phyloP scores from a whole-genome alignment of 176 grass and related monocot genomes.

The Oryza longistaminata region DNA sequence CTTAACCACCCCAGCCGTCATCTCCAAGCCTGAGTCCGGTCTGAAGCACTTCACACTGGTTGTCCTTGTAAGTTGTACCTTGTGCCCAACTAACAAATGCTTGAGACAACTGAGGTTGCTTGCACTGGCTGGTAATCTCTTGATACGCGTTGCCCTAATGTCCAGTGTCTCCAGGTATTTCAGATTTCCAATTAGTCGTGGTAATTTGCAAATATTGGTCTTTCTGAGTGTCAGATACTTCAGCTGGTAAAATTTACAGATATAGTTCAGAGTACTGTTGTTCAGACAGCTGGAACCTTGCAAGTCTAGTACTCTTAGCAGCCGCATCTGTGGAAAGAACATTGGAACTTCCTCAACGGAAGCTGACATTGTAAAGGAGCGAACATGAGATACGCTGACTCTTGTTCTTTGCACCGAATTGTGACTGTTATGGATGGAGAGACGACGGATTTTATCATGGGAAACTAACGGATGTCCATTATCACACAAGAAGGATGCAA shows the following conservation, averaged over 20 bases:
- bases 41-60: neutral
- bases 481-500: conserved; percentile 19
- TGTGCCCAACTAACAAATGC: neutral
- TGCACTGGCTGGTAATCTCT: neutral
- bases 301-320: neutral
- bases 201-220: neutral
- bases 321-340: neutral
- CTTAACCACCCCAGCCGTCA: neutral
- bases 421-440: neutral
- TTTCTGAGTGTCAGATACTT: neutral
- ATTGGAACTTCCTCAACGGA: neutral
- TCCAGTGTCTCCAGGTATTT: neutral
- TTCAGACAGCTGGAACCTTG: neutral
- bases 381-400: neutral
- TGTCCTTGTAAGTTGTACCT: neutral
- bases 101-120: neutral
- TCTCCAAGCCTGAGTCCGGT: neutral
- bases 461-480: neutral
- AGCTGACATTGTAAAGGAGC: neutral
- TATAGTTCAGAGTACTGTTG: neutral
- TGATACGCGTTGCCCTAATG: neutral
- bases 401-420: neutral
- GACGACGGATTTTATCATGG: neutral
- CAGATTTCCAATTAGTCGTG: neutral
- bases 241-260: neutral